Evolutionary conservation across 768 basidiomycete species (phyloP).

Genomic region (Trametes elegans): DNA sequence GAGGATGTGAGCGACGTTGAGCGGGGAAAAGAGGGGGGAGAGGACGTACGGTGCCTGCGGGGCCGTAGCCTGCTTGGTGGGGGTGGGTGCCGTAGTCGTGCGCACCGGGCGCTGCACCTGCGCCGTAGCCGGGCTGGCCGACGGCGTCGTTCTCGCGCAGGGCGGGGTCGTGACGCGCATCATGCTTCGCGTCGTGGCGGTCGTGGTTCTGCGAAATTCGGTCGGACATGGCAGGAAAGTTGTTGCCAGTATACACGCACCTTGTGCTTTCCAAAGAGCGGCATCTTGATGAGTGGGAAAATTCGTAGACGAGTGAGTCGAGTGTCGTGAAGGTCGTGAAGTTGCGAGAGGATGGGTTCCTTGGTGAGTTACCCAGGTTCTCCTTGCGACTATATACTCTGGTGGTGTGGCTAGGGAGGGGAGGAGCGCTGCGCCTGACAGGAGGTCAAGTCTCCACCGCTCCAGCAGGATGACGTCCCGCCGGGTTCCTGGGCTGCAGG

Average conservation of each 20-base stretch:
- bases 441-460: neutral
- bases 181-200: neutral
- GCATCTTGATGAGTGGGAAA: conserved; percentile 8
- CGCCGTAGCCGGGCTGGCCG: too few species aligned
- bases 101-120: too few species aligned
- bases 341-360: neutral
- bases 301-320: neutral
- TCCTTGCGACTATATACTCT: neutral
- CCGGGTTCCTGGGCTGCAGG: neutral
- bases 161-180: neutral
- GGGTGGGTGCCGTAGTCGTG: neutral
- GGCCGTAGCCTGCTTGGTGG: too few species aligned
- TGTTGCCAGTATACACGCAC: neutral
- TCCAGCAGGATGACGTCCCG: conserved; percentile 10
- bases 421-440: neutral
- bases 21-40: too few species aligned
- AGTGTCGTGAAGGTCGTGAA: neutral
- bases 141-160: too few species aligned
- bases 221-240: neutral
- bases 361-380: neutral
- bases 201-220: neutral
- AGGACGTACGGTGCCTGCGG: too few species aligned
- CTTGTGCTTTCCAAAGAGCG: conserved; percentile 24
- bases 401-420: neutral
- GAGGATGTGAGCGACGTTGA: too few species aligned